Percentiles rank a stretch among this genome's conserved stretches.
Evolutionary conservation across 768 basidiomycete genomes (phyloP).

Genomic region (Mycena indigotica): DNA sequence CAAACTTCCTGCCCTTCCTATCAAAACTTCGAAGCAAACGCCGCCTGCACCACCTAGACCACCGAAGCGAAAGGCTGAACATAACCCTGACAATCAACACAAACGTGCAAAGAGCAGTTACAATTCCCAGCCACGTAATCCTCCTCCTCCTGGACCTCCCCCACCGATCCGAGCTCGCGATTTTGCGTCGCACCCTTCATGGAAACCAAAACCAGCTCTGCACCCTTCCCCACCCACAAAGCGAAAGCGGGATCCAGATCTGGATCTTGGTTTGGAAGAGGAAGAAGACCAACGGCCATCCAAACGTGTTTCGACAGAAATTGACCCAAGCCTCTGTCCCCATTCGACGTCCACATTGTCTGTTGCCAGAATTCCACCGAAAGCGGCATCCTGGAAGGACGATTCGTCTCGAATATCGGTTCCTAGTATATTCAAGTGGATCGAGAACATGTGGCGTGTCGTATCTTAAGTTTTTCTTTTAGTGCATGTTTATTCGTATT

Average conservation of each 20-base stretch:
- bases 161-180: neutral
- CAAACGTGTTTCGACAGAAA: neutral
- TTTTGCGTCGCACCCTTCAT: neutral
- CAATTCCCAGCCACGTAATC: no score
- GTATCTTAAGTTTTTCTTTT: constrained; percentile 1
- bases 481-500: neutral
- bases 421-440: constrained; percentile 6
- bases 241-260: neutral
- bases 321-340: neutral
- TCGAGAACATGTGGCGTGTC: constrained; percentile 12
- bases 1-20: constrained; percentile 5
- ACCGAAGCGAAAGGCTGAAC: neutral
- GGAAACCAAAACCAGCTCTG: neutral
- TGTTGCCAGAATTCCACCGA: neutral
- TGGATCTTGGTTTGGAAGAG: neutral
- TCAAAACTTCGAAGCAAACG: neutral
- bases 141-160: neutral
- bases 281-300: neutral
- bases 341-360: neutral
- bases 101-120: no score
- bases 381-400: neutral
- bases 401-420: neutral
- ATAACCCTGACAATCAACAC: neutral
- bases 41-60: neutral
- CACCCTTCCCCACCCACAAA: neutral